Conservation (phyloP, 257 asterid species). For the Gynochthodes officinalis region DNA sequence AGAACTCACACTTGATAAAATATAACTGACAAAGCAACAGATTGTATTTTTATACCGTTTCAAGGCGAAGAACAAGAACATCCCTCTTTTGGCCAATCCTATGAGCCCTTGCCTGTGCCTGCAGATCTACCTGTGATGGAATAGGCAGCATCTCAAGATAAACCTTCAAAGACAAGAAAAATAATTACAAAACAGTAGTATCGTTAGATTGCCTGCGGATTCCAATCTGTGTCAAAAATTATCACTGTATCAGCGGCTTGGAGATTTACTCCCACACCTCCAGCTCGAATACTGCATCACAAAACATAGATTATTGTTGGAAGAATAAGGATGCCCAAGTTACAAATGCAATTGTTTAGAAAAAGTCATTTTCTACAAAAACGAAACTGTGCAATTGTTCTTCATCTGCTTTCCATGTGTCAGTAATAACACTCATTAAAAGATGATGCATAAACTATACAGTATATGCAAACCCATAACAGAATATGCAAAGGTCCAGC, state of each 20-base stretch:
- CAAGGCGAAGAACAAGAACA: slow-evolving; percentile 96
- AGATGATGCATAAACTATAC: background rate
- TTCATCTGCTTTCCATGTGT: background rate
- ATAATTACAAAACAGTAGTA: slow-evolving; percentile 13
- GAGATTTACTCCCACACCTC: slow-evolving; percentile 99
- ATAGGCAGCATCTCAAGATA: slow-evolving; percentile 5
- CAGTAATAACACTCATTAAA: background rate
- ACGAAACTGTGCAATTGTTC: background rate
- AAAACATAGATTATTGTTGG: slow-evolving; percentile 22
- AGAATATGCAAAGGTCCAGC: background rate
- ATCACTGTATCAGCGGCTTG: slow-evolving; percentile 99
- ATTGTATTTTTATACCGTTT: slow-evolving; percentile 59
- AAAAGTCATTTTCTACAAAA: background rate
- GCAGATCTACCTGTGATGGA: slow-evolving; percentile 90
- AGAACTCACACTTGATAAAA: background rate
- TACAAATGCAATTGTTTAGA: background rate
- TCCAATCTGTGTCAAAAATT: slow-evolving; percentile 98
- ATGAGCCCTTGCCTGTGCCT: slow-evolving; percentile 99
- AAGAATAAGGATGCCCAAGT: background rate
- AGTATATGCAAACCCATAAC: background rate
- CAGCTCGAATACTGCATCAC: slow-evolving; percentile 89
- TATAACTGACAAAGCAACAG: slow-evolving; percentile 13
- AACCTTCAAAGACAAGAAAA: slow-evolving; percentile 10
- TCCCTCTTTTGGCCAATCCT: slow-evolving; percentile 99
- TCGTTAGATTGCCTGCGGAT: slow-evolving; percentile 73